Conservation (phyloP, 73 alveolate species). For the Symbiodinium natans region DNA sequence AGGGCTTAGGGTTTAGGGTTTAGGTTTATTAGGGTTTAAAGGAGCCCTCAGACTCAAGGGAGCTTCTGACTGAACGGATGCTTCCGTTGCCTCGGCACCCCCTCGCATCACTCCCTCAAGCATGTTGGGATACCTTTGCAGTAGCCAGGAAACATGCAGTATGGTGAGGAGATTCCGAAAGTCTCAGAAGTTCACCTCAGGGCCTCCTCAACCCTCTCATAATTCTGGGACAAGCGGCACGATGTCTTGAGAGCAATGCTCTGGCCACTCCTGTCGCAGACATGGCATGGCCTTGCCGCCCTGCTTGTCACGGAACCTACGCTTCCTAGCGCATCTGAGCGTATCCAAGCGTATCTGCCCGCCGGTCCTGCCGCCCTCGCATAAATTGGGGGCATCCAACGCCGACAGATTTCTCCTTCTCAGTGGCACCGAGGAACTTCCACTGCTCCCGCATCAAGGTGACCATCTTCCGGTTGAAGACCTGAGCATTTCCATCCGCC, state of each 20-base stretch:
- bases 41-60: too few relatives aligned
- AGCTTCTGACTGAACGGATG: too few relatives aligned
- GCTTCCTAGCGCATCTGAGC: too few relatives aligned
- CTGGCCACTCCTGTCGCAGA: constrained; percentile 69
- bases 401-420: constrained; percentile 52
- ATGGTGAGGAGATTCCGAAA: not conserved
- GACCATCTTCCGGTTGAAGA: constrained; percentile 72
- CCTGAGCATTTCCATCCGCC: too few relatives aligned
- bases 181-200: too few relatives aligned
- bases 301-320: too few relatives aligned
- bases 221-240: constrained; percentile 70
- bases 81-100: constrained; percentile 34
- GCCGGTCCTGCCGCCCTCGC: constrained; percentile 82
- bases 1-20: too few relatives aligned
- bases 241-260: constrained; percentile 78
- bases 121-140: constrained; percentile 55
- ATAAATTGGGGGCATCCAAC: constrained; percentile 91
- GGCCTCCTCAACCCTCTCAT: too few relatives aligned
- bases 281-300: not conserved
- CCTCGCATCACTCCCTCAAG: constrained; percentile 87
- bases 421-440: constrained; percentile 59
- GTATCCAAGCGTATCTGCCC: too few relatives aligned
- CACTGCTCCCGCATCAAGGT: constrained; percentile 71
- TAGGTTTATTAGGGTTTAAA: too few relatives aligned
- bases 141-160: not conserved